Percentiles rank a stretch among this genome's conserved stretches.
Evolutionary conservation across 805 yeast species (phyloP).

Genomic region (Kluyveromyces starmeri): DNA sequence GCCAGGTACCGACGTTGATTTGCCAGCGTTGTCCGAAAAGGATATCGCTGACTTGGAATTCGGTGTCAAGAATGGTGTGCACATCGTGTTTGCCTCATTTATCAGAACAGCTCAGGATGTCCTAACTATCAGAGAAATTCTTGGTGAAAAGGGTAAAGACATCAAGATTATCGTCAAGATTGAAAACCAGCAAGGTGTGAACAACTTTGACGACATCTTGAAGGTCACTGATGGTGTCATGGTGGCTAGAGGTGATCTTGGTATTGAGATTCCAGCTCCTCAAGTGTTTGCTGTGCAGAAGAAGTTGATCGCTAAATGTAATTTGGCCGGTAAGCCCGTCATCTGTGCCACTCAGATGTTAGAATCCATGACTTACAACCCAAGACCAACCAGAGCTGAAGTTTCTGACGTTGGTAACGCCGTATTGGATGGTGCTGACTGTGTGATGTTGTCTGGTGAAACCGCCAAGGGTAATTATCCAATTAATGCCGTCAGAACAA

Average conservation of each 20-base stretch:
- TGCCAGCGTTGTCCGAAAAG: constrained; percentile 96
- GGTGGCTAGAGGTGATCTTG: constrained; percentile 99
- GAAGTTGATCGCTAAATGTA: constrained; percentile 98
- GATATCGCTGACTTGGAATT: constrained; percentile 86
- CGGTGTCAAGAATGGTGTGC: constrained; percentile 96
- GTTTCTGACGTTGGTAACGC: constrained; percentile 99
- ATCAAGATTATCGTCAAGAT: constrained; percentile 96
- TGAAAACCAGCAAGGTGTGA: constrained; percentile 99
- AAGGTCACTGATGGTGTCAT: constrained; percentile 96
- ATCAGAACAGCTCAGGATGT: constrained; percentile 93
- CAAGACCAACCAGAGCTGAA: constrained; percentile 99
- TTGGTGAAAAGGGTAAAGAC: constrained; percentile 94
- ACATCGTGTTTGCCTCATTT: constrained; percentile 97
- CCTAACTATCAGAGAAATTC: constrained; percentile 79
- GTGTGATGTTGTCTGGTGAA: constrained; percentile 99
- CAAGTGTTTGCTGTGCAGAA: constrained; percentile 98
- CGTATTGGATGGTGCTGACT: constrained; percentile 97
- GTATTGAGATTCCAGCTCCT: constrained; percentile 99
- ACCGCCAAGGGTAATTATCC: constrained; percentile 99
- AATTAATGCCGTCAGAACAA: constrained; percentile 93
- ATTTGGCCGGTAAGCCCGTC: constrained; percentile 98
- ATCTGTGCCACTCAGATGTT: constrained; percentile 99
- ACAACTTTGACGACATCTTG: constrained; percentile 96
- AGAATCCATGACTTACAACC: constrained; percentile 99
- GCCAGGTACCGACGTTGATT: constrained; percentile 97